Conservation (phyloP, 768 basidiomycete species). For the Leccinum sublutescens region DNA sequence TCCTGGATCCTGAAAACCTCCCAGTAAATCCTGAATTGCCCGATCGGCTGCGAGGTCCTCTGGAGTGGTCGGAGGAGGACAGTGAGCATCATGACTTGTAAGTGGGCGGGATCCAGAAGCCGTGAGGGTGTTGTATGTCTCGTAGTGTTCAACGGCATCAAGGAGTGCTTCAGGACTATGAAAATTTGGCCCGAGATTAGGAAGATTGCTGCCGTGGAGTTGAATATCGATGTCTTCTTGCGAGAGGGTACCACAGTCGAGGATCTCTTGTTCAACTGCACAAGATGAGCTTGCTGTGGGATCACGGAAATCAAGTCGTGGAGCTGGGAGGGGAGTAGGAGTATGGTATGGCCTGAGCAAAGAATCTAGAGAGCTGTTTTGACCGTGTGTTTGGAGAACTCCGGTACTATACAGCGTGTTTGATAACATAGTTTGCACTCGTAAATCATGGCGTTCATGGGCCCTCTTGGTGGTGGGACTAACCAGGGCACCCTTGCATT, state of each 20-base stretch:
- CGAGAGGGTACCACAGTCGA: background rate
- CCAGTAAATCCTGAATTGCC: background rate
- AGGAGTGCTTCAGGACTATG: background rate
- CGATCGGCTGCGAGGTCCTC: background rate
- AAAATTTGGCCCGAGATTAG: background rate
- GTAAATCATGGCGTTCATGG: background rate
- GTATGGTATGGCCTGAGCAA: background rate
- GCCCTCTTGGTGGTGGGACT: background rate
- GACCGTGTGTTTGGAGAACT: background rate
- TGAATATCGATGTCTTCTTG: background rate
- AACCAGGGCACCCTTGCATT: background rate
- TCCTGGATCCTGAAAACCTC: too few relatives aligned
- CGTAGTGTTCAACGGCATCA: background rate
- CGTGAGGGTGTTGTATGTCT: background rate
- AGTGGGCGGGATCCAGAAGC: background rate
- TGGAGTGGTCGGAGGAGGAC: background rate
- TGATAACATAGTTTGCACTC: background rate
- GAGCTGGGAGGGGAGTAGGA: background rate
- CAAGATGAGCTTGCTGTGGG: background rate
- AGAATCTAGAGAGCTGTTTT: background rate
- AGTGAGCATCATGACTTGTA: background rate
- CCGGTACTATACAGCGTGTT: background rate
- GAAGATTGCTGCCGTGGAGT: background rate
- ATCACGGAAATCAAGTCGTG: background rate
- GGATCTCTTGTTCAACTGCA: background rate